These are phyloP conservation scores for Ophiosphaerella korrae DNA, from an alignment of 2,329 filamentous ascomycete species.

Conservation along the genomic window DNA sequence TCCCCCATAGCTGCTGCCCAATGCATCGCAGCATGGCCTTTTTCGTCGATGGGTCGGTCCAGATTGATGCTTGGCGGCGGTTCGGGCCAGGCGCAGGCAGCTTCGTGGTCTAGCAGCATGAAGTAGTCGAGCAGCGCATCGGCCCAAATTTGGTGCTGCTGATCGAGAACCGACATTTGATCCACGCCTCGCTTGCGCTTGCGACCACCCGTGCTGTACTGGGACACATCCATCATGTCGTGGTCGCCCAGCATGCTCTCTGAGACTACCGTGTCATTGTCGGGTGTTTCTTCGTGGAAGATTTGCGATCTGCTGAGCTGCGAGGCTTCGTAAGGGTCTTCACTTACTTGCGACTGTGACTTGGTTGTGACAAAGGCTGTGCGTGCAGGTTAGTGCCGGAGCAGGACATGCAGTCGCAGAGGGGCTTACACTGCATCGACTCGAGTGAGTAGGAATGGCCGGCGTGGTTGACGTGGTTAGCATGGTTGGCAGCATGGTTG, in stretches of 20 bases:
- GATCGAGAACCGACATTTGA: constrained; percentile 70
- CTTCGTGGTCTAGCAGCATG: constrained; percentile 80
- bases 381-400: constrained; percentile 6
- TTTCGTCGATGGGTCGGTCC: constrained; percentile 90
- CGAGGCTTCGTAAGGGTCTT: constrained; percentile 68
- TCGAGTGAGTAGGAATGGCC: constrained; percentile 31
- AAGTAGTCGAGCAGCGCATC: constrained; percentile 97
- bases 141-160: constrained; percentile 87
- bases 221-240: constrained; percentile 73
- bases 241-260: constrained; percentile 86
- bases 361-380: constrained; percentile 28
- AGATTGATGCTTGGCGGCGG: constrained; percentile 87
- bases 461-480: no score
- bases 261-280: constrained; percentile 81
- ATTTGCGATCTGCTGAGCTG: constrained; percentile 61
- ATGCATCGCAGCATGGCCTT: constrained; percentile 89
- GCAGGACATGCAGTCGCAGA: background rate
- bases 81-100: constrained; percentile 70
- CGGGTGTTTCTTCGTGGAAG: constrained; percentile 79
- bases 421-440: constrained; percentile 30
- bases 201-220: constrained; percentile 59
- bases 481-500: no score
- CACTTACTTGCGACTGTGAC: constrained; percentile 49
- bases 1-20: constrained; percentile 99
- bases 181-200: constrained; percentile 80